Conservation (phyloP, 495 filamentous ascomycete genomes). For the Aspergillus cristatus region DNA sequence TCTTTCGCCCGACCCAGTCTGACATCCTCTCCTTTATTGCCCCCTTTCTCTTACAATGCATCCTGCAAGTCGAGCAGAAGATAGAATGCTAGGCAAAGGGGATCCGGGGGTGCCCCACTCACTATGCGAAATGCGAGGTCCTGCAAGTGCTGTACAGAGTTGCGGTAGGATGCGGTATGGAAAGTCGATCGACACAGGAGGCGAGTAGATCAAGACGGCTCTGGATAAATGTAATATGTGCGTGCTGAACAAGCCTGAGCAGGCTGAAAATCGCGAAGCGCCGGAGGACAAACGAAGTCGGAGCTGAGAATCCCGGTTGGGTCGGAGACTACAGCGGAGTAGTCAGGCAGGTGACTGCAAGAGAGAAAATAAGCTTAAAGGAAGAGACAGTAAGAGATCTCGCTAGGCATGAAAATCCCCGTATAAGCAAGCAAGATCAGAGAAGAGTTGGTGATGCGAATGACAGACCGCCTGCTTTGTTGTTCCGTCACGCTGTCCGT, state of each 20-base stretch:
- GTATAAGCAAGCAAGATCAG: no score
- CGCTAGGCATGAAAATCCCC: no score
- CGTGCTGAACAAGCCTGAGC: neutral
- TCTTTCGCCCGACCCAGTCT: no score
- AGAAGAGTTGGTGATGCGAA: neutral
- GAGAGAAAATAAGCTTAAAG: neutral
- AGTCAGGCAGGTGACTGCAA: neutral
- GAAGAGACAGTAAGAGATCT: neutral
- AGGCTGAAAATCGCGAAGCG: neutral
- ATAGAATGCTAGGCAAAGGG: neutral
- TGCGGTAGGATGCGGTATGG: no score
- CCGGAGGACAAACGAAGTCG: neutral
- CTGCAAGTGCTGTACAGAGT: neutral
- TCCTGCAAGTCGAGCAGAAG: neutral
- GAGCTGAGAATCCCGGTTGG: neutral
- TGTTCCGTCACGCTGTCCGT: conserved; percentile 12
- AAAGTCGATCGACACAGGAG: no score
- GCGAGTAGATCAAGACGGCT: no score
- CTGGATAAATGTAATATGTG: no score
- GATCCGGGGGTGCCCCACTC: neutral
- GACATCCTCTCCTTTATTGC: no score
- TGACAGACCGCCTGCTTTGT: conserved; percentile 14
- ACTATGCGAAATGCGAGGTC: neutral
- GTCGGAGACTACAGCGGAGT: neutral
- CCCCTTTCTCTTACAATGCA: no score